Conservation (phyloP, 306 rosid species). For the Dalbergia cochinchinensis region DNA sequence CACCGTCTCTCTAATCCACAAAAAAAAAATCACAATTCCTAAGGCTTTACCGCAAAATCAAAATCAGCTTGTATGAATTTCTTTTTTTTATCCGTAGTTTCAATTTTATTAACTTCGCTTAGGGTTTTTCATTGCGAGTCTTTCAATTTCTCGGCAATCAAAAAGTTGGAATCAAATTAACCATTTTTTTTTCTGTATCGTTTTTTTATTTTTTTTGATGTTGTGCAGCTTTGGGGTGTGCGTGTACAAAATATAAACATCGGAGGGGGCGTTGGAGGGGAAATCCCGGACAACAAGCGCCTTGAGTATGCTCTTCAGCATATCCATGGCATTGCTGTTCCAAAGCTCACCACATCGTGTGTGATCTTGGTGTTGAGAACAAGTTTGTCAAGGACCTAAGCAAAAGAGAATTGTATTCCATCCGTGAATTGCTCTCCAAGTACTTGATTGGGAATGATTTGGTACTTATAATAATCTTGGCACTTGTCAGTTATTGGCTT, state of each 20-base stretch:
- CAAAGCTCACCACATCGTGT: slow-evolving; percentile 68
- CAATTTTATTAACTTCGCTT: not conserved
- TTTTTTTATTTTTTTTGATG: not conserved
- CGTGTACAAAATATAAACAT: slow-evolving; percentile 57
- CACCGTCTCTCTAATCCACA: not conserved
- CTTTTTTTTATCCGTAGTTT: not conserved
- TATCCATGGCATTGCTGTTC: slow-evolving; percentile 71
- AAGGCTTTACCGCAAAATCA: not conserved
- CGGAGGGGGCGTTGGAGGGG: slow-evolving; percentile 79
- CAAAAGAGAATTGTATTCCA: slow-evolving; percentile 64
- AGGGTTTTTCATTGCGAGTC: not conserved
- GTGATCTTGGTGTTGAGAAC: slow-evolving; percentile 70
- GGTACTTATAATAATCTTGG: slow-evolving; percentile 44
- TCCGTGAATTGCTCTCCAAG: slow-evolving; percentile 72
- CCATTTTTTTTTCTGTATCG: not conserved
- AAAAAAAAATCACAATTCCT: too few relatives aligned
- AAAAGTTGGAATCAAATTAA: slow-evolving; percentile 3
- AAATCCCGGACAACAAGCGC: slow-evolving; percentile 76
- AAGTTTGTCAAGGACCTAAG: slow-evolving; percentile 74
- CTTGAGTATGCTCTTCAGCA: slow-evolving; percentile 71
- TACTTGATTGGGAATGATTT: slow-evolving; percentile 72
- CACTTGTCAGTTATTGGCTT: not conserved
- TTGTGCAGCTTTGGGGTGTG: slow-evolving; percentile 59
- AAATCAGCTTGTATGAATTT: not conserved
- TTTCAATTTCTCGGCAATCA: not conserved